Percentiles rank a stretch among this genome's conserved stretches.
Evolutionary conservation across 2,329 filamentous ascomycete genomes (phyloP).

Genomic region (Pyricularia sp.): DNA sequence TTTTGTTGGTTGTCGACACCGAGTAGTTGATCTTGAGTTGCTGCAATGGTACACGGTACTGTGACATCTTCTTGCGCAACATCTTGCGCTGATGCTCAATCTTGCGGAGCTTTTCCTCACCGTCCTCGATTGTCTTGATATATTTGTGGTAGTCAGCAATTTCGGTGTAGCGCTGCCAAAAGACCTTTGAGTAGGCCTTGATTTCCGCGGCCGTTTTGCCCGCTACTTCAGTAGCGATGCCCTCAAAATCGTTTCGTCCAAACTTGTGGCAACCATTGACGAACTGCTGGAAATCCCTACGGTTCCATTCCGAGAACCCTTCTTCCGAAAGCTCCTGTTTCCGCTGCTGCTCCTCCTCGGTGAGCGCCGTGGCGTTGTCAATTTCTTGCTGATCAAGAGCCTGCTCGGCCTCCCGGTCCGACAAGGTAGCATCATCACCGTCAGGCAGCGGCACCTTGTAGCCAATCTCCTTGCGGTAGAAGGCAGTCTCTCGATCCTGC

Average conservation of each 20-base stretch:
- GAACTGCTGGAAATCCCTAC: slow-evolving; percentile 96
- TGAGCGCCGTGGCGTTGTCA: slow-evolving; percentile 80
- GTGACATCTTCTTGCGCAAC: slow-evolving; percentile 87
- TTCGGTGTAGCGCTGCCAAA: slow-evolving; percentile 92
- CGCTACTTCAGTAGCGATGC: slow-evolving; percentile 83
- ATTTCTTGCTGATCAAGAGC: slow-evolving; percentile 86
- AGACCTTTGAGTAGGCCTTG: slow-evolving; percentile 84
- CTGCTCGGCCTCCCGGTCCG: slow-evolving; percentile 79
- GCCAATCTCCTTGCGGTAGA: slow-evolving; percentile 89
- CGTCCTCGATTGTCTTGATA: slow-evolving; percentile 80
- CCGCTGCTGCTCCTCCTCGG: slow-evolving; percentile 79
- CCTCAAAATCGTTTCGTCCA: slow-evolving; percentile 75
- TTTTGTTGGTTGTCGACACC: slow-evolving; percentile 98
- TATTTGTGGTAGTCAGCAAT: slow-evolving; percentile 85
- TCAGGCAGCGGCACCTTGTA: slow-evolving; percentile 90
- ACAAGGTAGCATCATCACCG: slow-evolving; percentile 72
- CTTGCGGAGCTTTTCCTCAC: slow-evolving; percentile 81
- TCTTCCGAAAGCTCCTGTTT: slow-evolving; percentile 74
- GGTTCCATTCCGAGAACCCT: slow-evolving; percentile 93
- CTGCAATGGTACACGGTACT: slow-evolving; percentile 94
- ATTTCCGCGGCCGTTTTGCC: slow-evolving; percentile 81
- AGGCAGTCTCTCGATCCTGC: slow-evolving; percentile 93
- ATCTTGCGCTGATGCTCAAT: slow-evolving; percentile 90
- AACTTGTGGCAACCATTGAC: slow-evolving; percentile 92
- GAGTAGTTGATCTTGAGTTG: slow-evolving; percentile 99